Evolutionary conservation across 1,284 basidiomycete species (phyloP), one percentile per base, ranked within the genome.

Genomic region (Serendipita sp.): DNA sequence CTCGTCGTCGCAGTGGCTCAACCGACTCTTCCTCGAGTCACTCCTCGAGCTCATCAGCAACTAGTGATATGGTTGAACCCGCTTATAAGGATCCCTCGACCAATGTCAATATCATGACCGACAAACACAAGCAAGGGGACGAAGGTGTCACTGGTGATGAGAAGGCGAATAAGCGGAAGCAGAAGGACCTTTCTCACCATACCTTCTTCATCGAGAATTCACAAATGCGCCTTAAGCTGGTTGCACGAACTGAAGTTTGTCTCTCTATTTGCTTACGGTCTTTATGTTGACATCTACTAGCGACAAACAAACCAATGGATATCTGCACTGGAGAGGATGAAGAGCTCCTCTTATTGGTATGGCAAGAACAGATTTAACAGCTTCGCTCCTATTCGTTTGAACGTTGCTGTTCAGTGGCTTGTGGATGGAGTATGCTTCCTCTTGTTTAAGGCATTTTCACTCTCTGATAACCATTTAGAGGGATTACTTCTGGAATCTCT

Each of bases 241-340:
- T 84, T 64, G 93, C 96, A 8, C 87, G 85, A 71, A 96, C 88
- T 71, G 91, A 97, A 74, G 90, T 87, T 61, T 65, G 72, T 70
- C 13, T n/a, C 64, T 2, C 63, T 1, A 22, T 42, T 43, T 32
- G n/a, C 3, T 26, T 22, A 35, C 15, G 4, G 30, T 15, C 34
- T 47, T 45, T 61, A 38, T 13, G 13, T 38, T 50, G 13, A 17
- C 30, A 32, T 44, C 29, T 47, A 66, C 2, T 67, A 92, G 87
- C 83, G 94, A 32, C 91, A 96, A 78, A 97, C 98, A 93, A 79
- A 93, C 66, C 95, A 99, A 72, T 99, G 94, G 83, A 93, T 99
- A 64, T 89, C 92, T 3, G 90, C 89, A 1, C 79, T 99, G 67
- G 91, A 98, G 71, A 85, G 86, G 66, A 86, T 88, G 62, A 86